Evolutionary conservation across 176 grass and related monocot genomes (phyloP).

Genomic region (Aegilops bicornis): DNA sequence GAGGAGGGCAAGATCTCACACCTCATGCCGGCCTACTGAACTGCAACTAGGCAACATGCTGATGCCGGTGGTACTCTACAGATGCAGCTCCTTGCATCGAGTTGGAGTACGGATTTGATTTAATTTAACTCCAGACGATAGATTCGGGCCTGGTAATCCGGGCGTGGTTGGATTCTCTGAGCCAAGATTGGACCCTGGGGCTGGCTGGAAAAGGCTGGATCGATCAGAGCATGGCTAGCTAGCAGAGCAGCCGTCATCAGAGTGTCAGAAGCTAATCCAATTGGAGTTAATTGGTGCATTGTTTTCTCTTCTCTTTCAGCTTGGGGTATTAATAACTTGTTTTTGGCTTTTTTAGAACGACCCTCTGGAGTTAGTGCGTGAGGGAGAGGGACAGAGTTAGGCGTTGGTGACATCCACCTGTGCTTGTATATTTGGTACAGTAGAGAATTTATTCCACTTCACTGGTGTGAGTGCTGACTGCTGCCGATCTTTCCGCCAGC

Average conservation of each 20-base stretch:
- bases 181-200: slow-evolving; percentile 28
- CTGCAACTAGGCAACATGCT: background rate
- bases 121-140: background rate
- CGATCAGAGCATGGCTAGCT: slow-evolving; percentile 4
- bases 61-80: background rate
- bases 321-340: background rate
- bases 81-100: slow-evolving; percentile 11
- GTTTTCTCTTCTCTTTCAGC: background rate
- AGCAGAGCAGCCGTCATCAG: slow-evolving; percentile 7
- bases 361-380: background rate
- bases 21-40: slow-evolving; percentile 78
- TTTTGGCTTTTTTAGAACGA: background rate
- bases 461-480: background rate
- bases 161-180: slow-evolving; percentile 3
- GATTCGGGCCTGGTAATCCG: background rate
- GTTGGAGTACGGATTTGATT: background rate
- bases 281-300: background rate
- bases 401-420: slow-evolving; percentile 16
- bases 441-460: slow-evolving; percentile 9
- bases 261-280: slow-evolving; percentile 33
- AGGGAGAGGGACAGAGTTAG: background rate
- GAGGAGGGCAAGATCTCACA: slow-evolving; percentile 88
- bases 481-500: background rate
- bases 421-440: background rate
- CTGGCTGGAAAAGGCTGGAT: background rate